These are phyloP conservation scores for Rhodotorula kratochvilovae DNA, from an alignment of 768 basidiomycete genomes.

Conservation along the genomic window DNA sequence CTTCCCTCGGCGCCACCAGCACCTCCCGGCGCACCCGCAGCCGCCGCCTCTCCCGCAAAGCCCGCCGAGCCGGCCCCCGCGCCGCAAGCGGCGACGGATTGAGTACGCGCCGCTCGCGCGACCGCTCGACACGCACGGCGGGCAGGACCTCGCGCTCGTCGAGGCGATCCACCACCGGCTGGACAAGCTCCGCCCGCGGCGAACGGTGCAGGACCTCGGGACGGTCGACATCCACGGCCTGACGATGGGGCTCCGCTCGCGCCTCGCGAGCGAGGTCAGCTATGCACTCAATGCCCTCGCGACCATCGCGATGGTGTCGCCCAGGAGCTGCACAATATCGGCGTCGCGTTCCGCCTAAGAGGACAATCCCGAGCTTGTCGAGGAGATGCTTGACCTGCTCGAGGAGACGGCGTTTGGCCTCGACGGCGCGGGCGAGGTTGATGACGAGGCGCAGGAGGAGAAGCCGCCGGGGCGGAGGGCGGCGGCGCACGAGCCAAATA, in stretches of 20 bases:
- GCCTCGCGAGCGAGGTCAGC: constrained; percentile 74
- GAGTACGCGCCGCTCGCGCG: constrained; percentile 35
- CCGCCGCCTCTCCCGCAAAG: background rate
- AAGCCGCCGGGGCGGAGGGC: too few species aligned
- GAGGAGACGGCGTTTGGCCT: constrained; percentile 51
- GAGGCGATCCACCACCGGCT: constrained; percentile 18
- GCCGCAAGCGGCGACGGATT: constrained; percentile 38
- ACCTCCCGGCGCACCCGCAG: background rate
- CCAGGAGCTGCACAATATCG: background rate
- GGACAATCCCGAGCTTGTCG: constrained; percentile 74
- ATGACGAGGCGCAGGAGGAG: constrained; percentile 1
- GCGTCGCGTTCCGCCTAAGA: constrained; percentile 62
- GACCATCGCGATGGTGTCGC: constrained; percentile 56
- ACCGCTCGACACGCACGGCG: constrained; percentile 20
- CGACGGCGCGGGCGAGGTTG: constrained; percentile 42
- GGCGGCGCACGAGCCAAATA: constrained; percentile 43
- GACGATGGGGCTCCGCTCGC: constrained; percentile 83
- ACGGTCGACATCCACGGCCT: constrained; percentile 75
- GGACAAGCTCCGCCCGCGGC: constrained; percentile 13
- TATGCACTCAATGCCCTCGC: constrained; percentile 85
- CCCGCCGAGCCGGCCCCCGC: constrained; percentile 10
- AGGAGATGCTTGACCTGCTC: constrained; percentile 79
- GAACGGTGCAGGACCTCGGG: constrained; percentile 37
- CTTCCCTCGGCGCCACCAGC: too few species aligned
- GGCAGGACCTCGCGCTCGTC: constrained; percentile 20